These are phyloP conservation scores for Bryopsis sp. DNA, from an alignment of 139 green algal species.

Conservation along the genomic window DNA sequence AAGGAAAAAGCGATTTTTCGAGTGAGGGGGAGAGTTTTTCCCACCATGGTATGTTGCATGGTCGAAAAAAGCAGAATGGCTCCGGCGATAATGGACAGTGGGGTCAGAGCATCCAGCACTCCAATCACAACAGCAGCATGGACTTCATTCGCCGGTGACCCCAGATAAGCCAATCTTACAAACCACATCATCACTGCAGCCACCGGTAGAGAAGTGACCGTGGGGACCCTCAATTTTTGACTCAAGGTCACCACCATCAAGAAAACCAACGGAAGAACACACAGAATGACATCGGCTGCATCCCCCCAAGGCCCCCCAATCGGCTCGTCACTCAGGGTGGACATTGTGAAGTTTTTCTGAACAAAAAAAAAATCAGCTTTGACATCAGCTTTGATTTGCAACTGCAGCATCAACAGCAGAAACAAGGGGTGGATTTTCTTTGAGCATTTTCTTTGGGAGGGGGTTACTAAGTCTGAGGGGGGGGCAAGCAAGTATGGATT, in stretches of 20 bases:
- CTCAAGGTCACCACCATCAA: constrained; percentile 28
- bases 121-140: constrained; percentile 22
- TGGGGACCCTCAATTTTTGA: constrained; percentile 22
- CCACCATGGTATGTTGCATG: constrained; percentile 29
- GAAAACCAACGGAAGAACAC: constrained; percentile 29
- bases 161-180: constrained; percentile 24
- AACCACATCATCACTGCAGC: constrained; percentile 25
- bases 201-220: constrained; percentile 22
- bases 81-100: constrained; percentile 28
- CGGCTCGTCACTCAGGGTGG: no score
- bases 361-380: no score
- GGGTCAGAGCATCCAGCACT: constrained; percentile 29
- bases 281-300: constrained; percentile 26
- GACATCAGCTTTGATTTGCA: no score
- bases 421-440: no score
- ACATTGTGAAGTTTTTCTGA: no score
- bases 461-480: no score
- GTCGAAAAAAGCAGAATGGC: constrained; percentile 35
- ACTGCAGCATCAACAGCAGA: no score
- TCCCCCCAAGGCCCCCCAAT: background rate
- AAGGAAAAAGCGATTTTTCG: background rate
- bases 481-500: no score
- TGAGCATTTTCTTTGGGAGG: no score
- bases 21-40: no score
- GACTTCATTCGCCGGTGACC: background rate